These are phyloP conservation scores for Rubroboletus satanas DNA, from an alignment of 768 basidiomycete species.

Conservation along the genomic window DNA sequence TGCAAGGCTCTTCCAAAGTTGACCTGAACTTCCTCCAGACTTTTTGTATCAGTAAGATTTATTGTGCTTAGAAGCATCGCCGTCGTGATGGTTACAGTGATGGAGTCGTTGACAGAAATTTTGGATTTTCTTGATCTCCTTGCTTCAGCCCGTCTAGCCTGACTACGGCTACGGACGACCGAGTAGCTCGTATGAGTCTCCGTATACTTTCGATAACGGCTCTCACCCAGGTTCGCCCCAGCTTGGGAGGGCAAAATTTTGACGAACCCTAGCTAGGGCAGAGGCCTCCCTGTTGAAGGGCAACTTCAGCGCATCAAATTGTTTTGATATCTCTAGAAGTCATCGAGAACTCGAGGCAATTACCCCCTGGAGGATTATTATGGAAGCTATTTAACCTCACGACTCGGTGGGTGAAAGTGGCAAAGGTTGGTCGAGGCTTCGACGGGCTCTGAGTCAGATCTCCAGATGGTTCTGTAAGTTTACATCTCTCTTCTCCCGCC, in stretches of 20 bases:
- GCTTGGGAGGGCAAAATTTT: not conserved
- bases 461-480: conserved; percentile 12
- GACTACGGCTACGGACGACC: not conserved
- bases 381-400: conserved; percentile 20
- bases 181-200: not conserved
- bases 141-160: not conserved
- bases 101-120: conserved; percentile 4
- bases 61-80: conserved; percentile 23
- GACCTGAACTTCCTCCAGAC: conserved; percentile 21
- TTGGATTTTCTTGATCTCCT: conserved; percentile 3
- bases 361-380: conserved; percentile 20
- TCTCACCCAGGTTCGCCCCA: not conserved
- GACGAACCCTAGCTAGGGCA: not conserved
- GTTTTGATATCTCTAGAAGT: conserved; percentile 11
- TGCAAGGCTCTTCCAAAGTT: conserved; percentile 9
- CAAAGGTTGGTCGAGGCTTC: conserved; percentile 12
- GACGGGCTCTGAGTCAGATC: conserved; percentile 19
- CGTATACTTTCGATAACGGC: not conserved
- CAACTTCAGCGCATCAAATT: conserved; percentile 1
- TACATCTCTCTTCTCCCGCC: conserved; percentile 25
- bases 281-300: not conserved
- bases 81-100: conserved; percentile 30
- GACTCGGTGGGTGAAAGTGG: conserved; percentile 11
- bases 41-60: conserved; percentile 25
- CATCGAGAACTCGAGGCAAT: conserved; percentile 16